Conservation (phyloP, 2,329 filamentous ascomycete species). For the Lomentospora prolificans region DNA sequence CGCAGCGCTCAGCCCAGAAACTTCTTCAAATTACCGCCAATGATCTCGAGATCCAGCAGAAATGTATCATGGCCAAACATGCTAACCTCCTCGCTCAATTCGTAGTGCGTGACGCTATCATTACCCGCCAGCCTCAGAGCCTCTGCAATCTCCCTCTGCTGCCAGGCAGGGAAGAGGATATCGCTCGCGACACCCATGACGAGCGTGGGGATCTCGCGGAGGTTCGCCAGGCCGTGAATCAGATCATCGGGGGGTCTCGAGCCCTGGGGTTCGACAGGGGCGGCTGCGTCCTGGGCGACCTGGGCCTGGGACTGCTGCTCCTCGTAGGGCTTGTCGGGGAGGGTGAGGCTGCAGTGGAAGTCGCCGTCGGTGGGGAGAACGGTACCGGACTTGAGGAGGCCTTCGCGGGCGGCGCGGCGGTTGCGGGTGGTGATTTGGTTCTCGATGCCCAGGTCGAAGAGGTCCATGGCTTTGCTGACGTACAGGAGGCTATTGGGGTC, state of each 20-base stretch:
- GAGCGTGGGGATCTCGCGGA: constrained; percentile 71
- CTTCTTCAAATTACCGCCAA: constrained; percentile 70
- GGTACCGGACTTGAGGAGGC: constrained; percentile 45
- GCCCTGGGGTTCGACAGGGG: constrained; percentile 14
- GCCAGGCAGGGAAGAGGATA: constrained; percentile 95
- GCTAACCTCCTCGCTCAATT: constrained; percentile 88
- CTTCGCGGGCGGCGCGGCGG: constrained; percentile 52
- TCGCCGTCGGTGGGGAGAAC: constrained; percentile 30
- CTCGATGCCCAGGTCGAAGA: constrained; percentile 78
- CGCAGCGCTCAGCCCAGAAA: constrained; percentile 67
- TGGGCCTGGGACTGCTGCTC: constrained; percentile 31
- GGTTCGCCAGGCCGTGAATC: constrained; percentile 58
- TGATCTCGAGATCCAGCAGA: constrained; percentile 80
- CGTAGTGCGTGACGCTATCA: constrained; percentile 71
- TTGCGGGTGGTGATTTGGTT: constrained; percentile 54
- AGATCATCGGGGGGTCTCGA: constrained; percentile 66
- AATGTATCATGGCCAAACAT: constrained; percentile 97
- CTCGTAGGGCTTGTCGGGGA: constrained; percentile 76
- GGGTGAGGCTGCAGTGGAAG: constrained; percentile 61
- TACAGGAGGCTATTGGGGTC: constrained; percentile 93
- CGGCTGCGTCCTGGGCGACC: constrained; percentile 17
- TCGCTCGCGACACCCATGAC: constrained; percentile 94
- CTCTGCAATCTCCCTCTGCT: constrained; percentile 88
- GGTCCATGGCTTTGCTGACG: constrained; percentile 96
- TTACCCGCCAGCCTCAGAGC: constrained; percentile 72